Conservation (phyloP, 768 basidiomycete species). For the button mushroom (Agaricus bisporus) region DNA sequence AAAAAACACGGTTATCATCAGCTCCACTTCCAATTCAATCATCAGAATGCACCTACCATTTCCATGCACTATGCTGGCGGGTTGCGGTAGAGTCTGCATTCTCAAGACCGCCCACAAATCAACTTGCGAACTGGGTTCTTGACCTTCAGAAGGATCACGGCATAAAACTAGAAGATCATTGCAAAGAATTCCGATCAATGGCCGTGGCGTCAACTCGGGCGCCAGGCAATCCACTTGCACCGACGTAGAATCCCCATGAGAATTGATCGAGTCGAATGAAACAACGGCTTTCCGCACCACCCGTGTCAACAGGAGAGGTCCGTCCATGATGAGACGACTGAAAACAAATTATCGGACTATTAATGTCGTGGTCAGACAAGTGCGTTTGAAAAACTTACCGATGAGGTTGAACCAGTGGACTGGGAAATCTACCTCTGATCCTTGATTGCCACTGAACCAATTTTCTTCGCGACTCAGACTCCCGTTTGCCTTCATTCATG, state of each 20-base stretch:
- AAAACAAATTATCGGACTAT: neutral
- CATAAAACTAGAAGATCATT: conserved; percentile 92
- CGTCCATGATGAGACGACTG: conserved; percentile 92
- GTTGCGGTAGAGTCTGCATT: conserved; percentile 90
- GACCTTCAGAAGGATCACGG: conserved; percentile 77
- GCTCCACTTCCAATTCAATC: neutral
- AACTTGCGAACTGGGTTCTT: conserved; percentile 66
- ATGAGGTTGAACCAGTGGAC: conserved; percentile 97
- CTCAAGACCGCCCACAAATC: conserved; percentile 96
- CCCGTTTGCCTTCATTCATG: conserved; percentile 98
- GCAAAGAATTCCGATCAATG: conserved; percentile 79
- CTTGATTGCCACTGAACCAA: conserved; percentile 87
- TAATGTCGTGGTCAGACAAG: neutral
- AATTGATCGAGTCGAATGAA: conserved; percentile 73
- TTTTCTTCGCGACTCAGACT: conserved; percentile 86
- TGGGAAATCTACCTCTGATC: conserved; percentile 89
- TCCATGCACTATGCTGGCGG: conserved; percentile 84
- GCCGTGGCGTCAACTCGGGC: conserved; percentile 77
- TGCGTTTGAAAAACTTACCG: conserved; percentile 41
- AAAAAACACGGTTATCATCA: neutral
- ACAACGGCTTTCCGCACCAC: conserved; percentile 83
- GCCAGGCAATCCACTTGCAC: conserved; percentile 90
- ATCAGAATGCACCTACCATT: conserved; percentile 44
- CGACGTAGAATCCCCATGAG: conserved; percentile 70
- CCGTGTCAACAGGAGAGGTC: conserved; percentile 76